Evolutionary conservation across 345 rosid genomes (phyloP), one percentile per base, ranked within the genome.

Genomic region (Hevea brasiliensis): DNA sequence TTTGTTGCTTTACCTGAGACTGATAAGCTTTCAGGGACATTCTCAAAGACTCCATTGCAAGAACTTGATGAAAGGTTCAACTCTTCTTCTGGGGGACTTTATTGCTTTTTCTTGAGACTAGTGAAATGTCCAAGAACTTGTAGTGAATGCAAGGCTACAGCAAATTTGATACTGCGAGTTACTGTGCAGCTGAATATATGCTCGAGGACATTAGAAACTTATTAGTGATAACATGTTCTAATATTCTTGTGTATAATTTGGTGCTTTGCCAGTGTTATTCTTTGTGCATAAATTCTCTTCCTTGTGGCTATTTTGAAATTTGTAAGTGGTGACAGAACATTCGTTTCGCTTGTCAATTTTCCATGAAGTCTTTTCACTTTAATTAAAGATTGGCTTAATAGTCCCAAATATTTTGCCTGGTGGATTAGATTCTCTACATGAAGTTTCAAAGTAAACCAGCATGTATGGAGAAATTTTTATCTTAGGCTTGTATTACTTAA

Each of bases 11-110:
- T 32, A 67, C 50, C 20, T 10, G 63, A 62, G 65, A 63, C 57
- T 65, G 57, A 60, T 54, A 57, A 45, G 76, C 24, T 65, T 74
- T 79, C 60, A 70, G 64, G 51, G 82, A 72, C 62, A 70, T 75
- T 61, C 62, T 77, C 72, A 79, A 20, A 55, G 66, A 57, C 24
- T 79, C 74, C 85, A 74, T 77, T 62, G 5, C 0, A 42, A 58
- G 32, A 63, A 69, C 44, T 62, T 51, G 32, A 37, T 13, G 65
- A 4, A 48, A 67, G 58, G 10, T 7, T 26, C 9, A 17, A 14
- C 21, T 65, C 7, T 50, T 37, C 14, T 20, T 70, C 41, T 42
- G 64, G 40, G 20, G n/a, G n/a, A n/a, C n/a, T n/a, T n/a, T n/a
- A n/a, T n/a, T n/a, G n/a, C n/a, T n/a, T n/a, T n/a, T n/a, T n/a